Percentiles rank a stretch among this genome's conserved stretches.
Evolutionary conservation across 768 basidiomycete genomes (phyloP).

Genomic region (Pleurotus tuoliensis): DNA sequence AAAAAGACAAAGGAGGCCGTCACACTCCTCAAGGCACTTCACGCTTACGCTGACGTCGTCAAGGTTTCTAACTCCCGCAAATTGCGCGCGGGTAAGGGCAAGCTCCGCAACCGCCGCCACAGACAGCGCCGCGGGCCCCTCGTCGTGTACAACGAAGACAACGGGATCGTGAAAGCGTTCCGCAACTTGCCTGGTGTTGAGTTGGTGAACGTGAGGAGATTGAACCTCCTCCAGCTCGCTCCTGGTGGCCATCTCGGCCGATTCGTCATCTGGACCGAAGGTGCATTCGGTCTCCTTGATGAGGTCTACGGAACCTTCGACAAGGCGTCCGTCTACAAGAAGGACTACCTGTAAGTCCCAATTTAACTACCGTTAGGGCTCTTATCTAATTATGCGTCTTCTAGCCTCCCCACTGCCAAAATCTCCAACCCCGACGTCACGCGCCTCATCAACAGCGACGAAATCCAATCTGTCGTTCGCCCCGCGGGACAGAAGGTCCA

Average conservation of each 20-base stretch:
- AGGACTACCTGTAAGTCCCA: constrained; percentile 71
- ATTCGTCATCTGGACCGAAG: constrained; percentile 99
- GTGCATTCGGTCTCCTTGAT: constrained; percentile 89
- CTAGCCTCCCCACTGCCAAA: constrained; percentile 90
- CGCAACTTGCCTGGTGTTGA: constrained; percentile 99
- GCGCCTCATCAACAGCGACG: constrained; percentile 95
- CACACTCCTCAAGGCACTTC: constrained; percentile 83
- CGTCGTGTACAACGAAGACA: constrained; percentile 95
- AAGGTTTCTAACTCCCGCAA: constrained; percentile 98
- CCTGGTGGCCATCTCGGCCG: constrained; percentile 99
- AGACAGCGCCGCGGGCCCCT: constrained; percentile 97
- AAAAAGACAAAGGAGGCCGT: constrained; percentile 97
- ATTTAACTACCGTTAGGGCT: background rate
- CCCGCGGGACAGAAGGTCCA: constrained; percentile 79
- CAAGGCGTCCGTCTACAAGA: constrained; percentile 81
- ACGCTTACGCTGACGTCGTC: constrained; percentile 88
- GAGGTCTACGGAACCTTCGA: constrained; percentile 95
- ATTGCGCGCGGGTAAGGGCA: constrained; percentile 95
- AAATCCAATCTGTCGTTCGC: constrained; percentile 96
- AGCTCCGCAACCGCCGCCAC: constrained; percentile 94
- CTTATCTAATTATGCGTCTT: background rate
- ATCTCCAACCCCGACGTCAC: constrained; percentile 96
- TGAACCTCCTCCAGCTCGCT: constrained; percentile 98
- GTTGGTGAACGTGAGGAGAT: constrained; percentile 85
- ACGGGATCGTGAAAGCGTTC: constrained; percentile 97